Conservation (phyloP, 108 stramenopile species). For the Chaetoceros tenuissimus region DNA sequence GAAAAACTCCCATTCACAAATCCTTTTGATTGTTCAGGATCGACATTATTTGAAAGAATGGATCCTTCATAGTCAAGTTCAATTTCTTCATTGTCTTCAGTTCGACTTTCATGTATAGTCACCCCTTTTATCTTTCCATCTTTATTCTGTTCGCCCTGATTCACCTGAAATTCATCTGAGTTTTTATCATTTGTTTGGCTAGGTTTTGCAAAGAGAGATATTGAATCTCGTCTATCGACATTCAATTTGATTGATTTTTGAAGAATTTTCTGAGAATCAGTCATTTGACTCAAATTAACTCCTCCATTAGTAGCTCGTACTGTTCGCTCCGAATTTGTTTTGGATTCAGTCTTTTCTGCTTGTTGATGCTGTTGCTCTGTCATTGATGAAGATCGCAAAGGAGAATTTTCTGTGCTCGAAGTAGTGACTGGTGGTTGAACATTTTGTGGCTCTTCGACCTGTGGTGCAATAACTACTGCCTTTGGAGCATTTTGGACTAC, state of each 20-base stretch:
- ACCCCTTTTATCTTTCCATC: background rate
- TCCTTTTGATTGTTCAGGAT: background rate
- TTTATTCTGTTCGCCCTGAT: background rate
- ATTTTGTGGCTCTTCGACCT: too few species aligned
- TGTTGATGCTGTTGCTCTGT: too few species aligned
- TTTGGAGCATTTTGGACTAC: too few species aligned
- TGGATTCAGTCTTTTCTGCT: too few species aligned
- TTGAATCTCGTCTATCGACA: background rate
- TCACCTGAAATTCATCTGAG: background rate
- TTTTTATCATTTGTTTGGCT: background rate
- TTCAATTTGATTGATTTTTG: background rate
- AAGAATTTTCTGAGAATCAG: background rate
- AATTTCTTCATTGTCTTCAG: background rate
- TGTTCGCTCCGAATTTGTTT: too few species aligned
- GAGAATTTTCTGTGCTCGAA: too few species aligned
- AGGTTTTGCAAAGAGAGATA: background rate
- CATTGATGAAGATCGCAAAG: too few species aligned
- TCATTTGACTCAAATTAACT: background rate
- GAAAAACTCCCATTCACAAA: constrained; percentile 16
- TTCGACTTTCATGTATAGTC: background rate
- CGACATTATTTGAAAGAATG: background rate
- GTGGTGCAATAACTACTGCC: too few species aligned
- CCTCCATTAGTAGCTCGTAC: too few species aligned
- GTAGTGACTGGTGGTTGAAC: too few species aligned
- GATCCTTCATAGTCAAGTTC: background rate